Evolutionary conservation across 2,329 filamentous ascomycete genomes (phyloP), one percentile per base, ranked within the genome.

Genomic region (Niveomyces coronatus): DNA sequence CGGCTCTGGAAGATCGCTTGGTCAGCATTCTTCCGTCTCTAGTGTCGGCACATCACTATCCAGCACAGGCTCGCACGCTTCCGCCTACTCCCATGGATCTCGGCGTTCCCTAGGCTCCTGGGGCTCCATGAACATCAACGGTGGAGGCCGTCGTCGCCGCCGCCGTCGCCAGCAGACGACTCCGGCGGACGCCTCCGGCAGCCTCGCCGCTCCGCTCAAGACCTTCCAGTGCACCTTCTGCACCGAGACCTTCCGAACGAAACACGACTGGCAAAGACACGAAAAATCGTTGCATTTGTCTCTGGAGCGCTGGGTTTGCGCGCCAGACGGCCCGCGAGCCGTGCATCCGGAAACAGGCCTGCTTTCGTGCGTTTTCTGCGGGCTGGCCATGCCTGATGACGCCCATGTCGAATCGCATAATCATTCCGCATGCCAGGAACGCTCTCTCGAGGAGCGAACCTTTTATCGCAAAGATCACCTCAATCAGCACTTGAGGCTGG

Each of bases 261-360:
- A 81, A 53, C 74, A 81, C 49, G 76, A 81, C 55, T 81, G 76
- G 76, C 75, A 79, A 49, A 65, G 80, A 42, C 80, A 85, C 53
- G 80, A 85, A 50, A 80, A 80, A 47, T 78, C 76, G 35, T 62
- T 77, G 45, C 80, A 73, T 53, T 58, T 74, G 48, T 84, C 74
- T 6, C 71, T 81, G 1, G 76, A 75, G 60, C 67, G 67, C 40
- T 85, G 70, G 81, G 73, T 77, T 43, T 84, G 71, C 51, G 68
- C 70, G 4, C 75, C 74, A 31, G 66, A 74, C 31, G 75, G 76
- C 1, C 60, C 72, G 13, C 64, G 59, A 5, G 68, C 68, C 4
- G 55, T 77, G 24, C 72, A 79, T 40, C 68, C 74, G 2, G 70
- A 76, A 3, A 77, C 69, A n/a, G 74, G 75, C 19, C 58, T 68